phyloP scores from a whole-genome alignment of 179 eudicot species.

The Spinacia oleracea region DNA sequence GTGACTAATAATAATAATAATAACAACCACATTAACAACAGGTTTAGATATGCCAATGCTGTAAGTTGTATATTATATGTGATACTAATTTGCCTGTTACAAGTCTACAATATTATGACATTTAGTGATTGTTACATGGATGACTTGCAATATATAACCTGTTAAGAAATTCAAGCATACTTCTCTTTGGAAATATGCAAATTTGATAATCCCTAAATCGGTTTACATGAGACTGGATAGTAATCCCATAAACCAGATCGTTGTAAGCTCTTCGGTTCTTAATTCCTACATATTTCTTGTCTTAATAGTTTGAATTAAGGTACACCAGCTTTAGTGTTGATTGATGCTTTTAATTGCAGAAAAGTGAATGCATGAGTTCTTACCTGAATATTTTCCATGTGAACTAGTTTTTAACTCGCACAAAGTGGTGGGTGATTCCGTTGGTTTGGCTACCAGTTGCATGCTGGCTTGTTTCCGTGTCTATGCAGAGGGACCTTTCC shows the following conservation, averaged over 20 bases:
- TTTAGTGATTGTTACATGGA: not conserved
- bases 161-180: not conserved
- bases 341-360: not conserved
- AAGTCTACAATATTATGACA: not conserved
- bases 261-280: not conserved
- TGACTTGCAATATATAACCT: not conserved
- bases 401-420: slow-evolving; percentile 57
- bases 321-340: not conserved
- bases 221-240: not conserved
- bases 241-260: not conserved
- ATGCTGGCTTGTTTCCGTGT: slow-evolving; percentile 34
- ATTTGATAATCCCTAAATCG: not conserved
- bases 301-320: not conserved
- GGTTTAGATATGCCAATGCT: no score
- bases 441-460: slow-evolving; percentile 62
- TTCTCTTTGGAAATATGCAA: not conserved
- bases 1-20: no score
- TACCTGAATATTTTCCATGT: slow-evolving; percentile 6
- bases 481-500: slow-evolving; percentile 37
- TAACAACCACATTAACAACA: no score
- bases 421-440: slow-evolving; percentile 72
- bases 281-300: not conserved
- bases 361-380: not conserved
- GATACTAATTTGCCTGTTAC: not conserved
- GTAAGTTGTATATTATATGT: no score